Evolutionary conservation across 768 basidiomycete genomes (phyloP), one percentile per base, ranked within the genome.

Genomic region (Xerocomus spinulosus): DNA sequence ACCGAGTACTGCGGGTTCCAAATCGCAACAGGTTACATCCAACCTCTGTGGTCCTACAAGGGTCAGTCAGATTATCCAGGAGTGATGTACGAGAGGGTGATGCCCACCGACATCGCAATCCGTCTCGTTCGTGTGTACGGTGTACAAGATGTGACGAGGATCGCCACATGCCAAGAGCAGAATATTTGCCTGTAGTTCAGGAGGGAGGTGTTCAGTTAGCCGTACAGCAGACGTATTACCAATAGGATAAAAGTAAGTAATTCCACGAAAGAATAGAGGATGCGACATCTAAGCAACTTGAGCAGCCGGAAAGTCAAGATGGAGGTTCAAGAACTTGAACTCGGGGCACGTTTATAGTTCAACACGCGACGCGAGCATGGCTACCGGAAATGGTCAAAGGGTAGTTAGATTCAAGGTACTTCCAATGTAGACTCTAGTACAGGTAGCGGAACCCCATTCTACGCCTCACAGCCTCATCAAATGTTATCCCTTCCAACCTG

Each of bases 121-220:
- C 8, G 51, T 42, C 25, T 51, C 58, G 30, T 58, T 52, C 2
- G 53, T 23, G 38, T 66, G 61, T 2, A 78, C 46, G 1, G 79
- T 81, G 56, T 76, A 79, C 13, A 83, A 47, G 9, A 82, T 71
- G 44, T 72, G 78, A 24, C 79, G 65, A 10, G 76, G 74, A 54
- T 83, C 82, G 14, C 80, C 80, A 53, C 80, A 82, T 20, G 74
- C 80, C 24, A 81, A 65, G 15, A 80, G 70, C 4, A 83, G 66
- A 21, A 81, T 58, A n/a, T 72, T 60, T 6, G 76, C 78, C n/a
- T 61, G 44, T 43, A 71, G 59, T 50, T 79, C 78, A 1, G 74
- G 73, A 48, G 76, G 61, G 5, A 83, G 57, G 33, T 73, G 68
- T 44, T 74, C 64, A 3, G 76, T 75, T 13, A 83, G 63, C 37